phyloP scores from a whole-genome alignment of 2,329 filamentous ascomycete species.

The Dryadomyces quercivorus region DNA sequence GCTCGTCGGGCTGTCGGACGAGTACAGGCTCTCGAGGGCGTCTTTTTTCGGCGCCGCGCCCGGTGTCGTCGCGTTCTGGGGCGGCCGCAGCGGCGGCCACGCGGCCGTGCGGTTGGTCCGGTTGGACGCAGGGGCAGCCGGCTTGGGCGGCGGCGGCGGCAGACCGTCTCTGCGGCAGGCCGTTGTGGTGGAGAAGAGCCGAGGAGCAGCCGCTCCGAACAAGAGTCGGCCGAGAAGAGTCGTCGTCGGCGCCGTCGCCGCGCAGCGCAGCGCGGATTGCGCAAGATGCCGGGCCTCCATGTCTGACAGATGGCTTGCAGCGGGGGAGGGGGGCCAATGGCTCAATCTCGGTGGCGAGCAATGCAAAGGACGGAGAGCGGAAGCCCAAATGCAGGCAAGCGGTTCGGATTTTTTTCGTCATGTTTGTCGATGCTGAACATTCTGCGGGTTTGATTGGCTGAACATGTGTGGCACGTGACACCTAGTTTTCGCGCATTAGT shows the following conservation, averaged over 20 bases:
- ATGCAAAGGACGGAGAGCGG: too few relatives aligned
- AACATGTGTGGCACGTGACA: too few relatives aligned
- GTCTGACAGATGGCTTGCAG: not conserved
- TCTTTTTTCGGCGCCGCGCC: not conserved
- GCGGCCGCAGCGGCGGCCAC: not conserved
- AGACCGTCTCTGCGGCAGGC: not conserved
- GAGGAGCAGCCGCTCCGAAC: not conserved
- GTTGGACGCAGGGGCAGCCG: not conserved
- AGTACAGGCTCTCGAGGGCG: constrained; percentile 7
- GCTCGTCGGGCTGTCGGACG: constrained; percentile 8
- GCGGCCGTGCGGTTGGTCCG: not conserved
- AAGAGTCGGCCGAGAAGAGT: not conserved
- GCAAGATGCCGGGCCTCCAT: not conserved
- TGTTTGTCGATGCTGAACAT: not conserved
- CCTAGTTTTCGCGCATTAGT: too few relatives aligned
- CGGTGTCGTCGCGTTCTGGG: not conserved
- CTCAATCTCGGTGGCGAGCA: not conserved
- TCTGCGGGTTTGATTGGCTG: not conserved
- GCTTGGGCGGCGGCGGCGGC: not conserved
- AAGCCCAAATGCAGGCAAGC: not conserved
- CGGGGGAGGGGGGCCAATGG: not conserved
- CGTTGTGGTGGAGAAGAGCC: not conserved
- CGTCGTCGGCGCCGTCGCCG: not conserved
- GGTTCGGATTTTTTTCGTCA: not conserved
- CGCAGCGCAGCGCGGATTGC: not conserved